Evolutionary conservation across 208 protist species (phyloP).

Genomic region (Crithidia bombi): DNA sequence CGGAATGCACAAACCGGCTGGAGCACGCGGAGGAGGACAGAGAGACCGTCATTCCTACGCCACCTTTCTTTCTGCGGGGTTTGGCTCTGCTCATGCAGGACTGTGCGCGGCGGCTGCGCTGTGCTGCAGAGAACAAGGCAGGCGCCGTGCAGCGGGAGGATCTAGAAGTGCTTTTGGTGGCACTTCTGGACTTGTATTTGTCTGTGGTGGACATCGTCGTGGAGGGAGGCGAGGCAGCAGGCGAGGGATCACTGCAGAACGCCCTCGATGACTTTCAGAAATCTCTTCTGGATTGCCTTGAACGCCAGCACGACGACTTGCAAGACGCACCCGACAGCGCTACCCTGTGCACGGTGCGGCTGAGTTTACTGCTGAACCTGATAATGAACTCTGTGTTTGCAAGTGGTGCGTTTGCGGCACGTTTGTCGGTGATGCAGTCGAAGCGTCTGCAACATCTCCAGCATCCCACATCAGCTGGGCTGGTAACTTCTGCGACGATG

Average conservation of each 20-base stretch:
- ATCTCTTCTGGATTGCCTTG: background rate
- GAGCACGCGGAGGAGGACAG: no score
- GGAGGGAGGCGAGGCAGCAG: background rate
- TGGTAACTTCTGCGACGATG: background rate
- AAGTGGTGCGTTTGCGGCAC: background rate
- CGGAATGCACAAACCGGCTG: no score
- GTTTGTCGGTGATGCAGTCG: background rate
- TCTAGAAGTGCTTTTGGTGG: constrained; percentile 9
- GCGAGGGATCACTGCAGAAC: background rate
- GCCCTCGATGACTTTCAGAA: background rate
- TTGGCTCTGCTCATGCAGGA: constrained; percentile 1
- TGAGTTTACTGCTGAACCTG: background rate
- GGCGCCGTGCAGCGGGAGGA: constrained; percentile 1
- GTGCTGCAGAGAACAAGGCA: background rate
- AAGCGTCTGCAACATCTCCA: background rate
- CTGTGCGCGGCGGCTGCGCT: background rate
- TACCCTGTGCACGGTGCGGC: constrained; percentile 14
- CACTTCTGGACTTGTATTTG: background rate
- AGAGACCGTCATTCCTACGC: background rate
- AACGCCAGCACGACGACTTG: background rate
- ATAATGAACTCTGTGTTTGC: background rate
- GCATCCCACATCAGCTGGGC: background rate
- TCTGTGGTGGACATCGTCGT: no score
- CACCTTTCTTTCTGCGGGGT: background rate
- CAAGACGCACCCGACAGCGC: background rate